Conservation (phyloP, 2,329 filamentous ascomycete species). For the Nannizziopsis barbatae region DNA sequence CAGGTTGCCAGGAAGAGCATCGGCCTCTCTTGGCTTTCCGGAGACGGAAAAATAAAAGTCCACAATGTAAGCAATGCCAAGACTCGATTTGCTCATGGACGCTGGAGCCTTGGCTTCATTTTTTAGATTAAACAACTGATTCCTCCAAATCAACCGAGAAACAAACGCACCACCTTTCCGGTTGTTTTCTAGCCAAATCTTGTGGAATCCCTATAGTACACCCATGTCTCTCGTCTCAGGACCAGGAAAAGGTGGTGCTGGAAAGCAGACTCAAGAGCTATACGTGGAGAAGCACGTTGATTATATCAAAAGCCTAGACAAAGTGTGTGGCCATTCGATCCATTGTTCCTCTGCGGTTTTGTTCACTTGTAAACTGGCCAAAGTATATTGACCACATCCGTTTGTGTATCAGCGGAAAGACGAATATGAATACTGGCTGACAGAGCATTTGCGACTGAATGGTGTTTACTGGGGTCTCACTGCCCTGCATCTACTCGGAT, state of each 20-base stretch:
- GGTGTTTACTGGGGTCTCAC: constrained; percentile 95
- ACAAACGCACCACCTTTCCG: too few species aligned
- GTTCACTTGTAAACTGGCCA: constrained; percentile 17
- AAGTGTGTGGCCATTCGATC: constrained; percentile 41
- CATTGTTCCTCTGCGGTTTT: constrained; percentile 14
- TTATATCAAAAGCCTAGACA: constrained; percentile 89
- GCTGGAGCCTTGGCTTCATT: too few species aligned
- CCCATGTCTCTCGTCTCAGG: constrained; percentile 51
- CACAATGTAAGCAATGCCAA: too few species aligned
- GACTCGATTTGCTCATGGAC: too few species aligned
- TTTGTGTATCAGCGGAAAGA: constrained; percentile 55
- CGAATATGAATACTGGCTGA: constrained; percentile 95
- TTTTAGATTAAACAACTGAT: too few species aligned
- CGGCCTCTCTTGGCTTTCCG: too few species aligned
- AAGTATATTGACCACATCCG: constrained; percentile 11
- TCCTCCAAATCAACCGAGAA: too few species aligned
- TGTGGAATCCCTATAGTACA: neutral
- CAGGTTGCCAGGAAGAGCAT: too few species aligned
- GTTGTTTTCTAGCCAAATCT: too few species aligned
- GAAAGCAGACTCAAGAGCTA: constrained; percentile 38
- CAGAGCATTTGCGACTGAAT: constrained; percentile 88
- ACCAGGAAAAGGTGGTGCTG: constrained; percentile 42
- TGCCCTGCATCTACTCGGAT: constrained; percentile 71
- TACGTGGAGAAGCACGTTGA: constrained; percentile 62
- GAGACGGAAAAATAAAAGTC: too few species aligned